Base-by-base conservation (phyloP, 2,329 filamentous ascomycete species). In the Fusarium sp. region DNA sequence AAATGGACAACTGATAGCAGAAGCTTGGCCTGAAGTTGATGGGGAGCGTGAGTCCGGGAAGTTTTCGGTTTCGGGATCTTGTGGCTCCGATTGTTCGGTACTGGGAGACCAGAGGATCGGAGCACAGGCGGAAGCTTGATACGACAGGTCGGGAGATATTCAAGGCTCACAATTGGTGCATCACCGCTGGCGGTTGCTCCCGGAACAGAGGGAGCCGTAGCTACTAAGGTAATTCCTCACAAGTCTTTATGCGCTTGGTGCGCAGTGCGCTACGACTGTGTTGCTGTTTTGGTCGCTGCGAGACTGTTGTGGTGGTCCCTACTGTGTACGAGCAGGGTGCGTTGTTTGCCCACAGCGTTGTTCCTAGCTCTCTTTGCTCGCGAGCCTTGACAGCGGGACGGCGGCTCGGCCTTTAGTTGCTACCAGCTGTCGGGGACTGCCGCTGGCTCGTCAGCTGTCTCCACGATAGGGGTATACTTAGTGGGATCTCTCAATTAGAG, bases 311-410 rank as follows among this genome's bases (percentile, higher is more conserved):
- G 60, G 38, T 35, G 45, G 51, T 56, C 31, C 45, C 41, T 38
- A 42, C 41, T 37, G 27, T 25, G 33, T 37, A 33, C 42, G 59
- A 56, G 65, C 70, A 73, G 58, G 70, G 72, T 52, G 31, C 60
- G 45, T 69, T 38, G 39, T 37, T 35, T 75, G 65, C 48, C 63
- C 73, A 69, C 60, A 52, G 71, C 63, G 52, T 58, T 38, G n/a
- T 45, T 45, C 29, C 45, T 62, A 71, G 46, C 46, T 44, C 42
- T 73, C 41, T 63, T 59, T 56, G 29, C 19, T 55, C 54, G 46
- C 29, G 23, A 54, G 51, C 51, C 55, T 61, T 63, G 70, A 62
- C 57, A 73, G 70, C 70, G 70, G 70, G 60, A 60, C 46, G 48
- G 60, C 61, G 57, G 67, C 55, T 41, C 61, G 57, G 58, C 54